Base-by-base conservation (phyloP, 768 basidiomycete species). In the Suillus paluster region DNA sequence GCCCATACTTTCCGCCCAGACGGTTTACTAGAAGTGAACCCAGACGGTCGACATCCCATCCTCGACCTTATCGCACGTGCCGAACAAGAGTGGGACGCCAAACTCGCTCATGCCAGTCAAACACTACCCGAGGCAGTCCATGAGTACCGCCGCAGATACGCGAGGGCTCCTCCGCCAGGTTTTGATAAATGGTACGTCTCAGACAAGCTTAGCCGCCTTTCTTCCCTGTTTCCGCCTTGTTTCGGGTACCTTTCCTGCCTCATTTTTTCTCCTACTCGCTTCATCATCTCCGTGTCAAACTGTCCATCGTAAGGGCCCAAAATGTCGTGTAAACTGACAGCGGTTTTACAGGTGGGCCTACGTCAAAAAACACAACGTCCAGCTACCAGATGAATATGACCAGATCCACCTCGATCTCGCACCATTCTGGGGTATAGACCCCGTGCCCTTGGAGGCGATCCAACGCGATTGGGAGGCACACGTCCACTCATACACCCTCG, bases 321-420 rank as follows among this genome's bases (percentile, higher is more conserved):
- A 6, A 30, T 30, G 4, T 30, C 30, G 30, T 30, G 30, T 3
- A 30, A 6, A 30, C 30, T 30, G 30, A 30, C 30, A 30, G 30
- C 30, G 3, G 30, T 30, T 30, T 21, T 53, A 15, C 49, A 78
- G 81, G 81, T 84, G 83, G 83, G 65, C 71, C 9, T 85, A 83
- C 67, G 79, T 79, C 25, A 62, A 76, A 50, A 64, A 75, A 39
- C 68, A 85, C 66, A 72, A 81, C 41, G 79, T 86, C 21, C 80
- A 79, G 56, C 74, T 85, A 9, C 79, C 80, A 8, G 84, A 85
- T 66, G 84, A 85, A 62, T 86, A 85, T 65, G 83, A 85, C 66
- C 79, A 81, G 58, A 84, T 86, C 57, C 65, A 73, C 63, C 67
- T 63, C 17, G 78, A 82, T 62, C 63, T 84, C 9, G 72, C 77